Evolutionary conservation across 305 asterid genomes (phyloP).

Genomic region (Fraxinus paxiana): DNA sequence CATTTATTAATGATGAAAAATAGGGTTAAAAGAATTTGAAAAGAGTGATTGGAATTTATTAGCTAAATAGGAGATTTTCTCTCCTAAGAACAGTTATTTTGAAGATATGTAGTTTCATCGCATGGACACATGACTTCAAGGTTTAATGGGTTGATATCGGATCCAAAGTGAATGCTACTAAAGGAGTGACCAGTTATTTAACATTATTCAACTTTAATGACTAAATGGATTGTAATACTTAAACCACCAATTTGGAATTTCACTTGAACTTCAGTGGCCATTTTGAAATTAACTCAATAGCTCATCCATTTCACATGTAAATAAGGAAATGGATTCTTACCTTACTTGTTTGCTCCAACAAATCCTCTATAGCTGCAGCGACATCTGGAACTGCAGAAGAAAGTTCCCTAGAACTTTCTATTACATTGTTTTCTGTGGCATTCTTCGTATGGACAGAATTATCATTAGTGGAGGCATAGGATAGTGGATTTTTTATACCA

Average conservation of each 20-base stretch:
- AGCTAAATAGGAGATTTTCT: neutral
- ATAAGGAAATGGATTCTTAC: conserved; percentile 35
- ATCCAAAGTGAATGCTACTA: neutral
- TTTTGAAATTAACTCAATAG: conserved; percentile 1
- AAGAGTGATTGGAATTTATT: neutral
- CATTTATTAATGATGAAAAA: neutral
- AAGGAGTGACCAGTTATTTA: neutral
- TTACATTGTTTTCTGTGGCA: conserved; percentile 33
- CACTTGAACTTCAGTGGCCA: neutral
- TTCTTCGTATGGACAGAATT: conserved; percentile 23
- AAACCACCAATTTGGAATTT: neutral
- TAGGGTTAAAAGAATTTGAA: neutral
- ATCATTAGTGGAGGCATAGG: conserved; percentile 25
- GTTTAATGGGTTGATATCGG: neutral
- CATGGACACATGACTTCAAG: neutral
- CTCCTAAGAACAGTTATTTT: neutral
- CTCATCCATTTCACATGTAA: conserved; percentile 15
- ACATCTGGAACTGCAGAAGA: conserved; percentile 68
- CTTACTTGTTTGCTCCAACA: conserved; percentile 89
- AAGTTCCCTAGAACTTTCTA: conserved; percentile 38
- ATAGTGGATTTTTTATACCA: conserved; percentile 23
- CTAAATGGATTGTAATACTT: neutral
- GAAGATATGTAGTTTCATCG: neutral
- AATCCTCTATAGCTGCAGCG: conserved; percentile 85
- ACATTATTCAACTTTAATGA: neutral